Percentiles rank a stretch among this genome's conserved stretches.
These are phyloP conservation scores for Pleurotus citrinopileatus DNA, from an alignment of 768 basidiomycete species.

Conservation along the genomic window DNA sequence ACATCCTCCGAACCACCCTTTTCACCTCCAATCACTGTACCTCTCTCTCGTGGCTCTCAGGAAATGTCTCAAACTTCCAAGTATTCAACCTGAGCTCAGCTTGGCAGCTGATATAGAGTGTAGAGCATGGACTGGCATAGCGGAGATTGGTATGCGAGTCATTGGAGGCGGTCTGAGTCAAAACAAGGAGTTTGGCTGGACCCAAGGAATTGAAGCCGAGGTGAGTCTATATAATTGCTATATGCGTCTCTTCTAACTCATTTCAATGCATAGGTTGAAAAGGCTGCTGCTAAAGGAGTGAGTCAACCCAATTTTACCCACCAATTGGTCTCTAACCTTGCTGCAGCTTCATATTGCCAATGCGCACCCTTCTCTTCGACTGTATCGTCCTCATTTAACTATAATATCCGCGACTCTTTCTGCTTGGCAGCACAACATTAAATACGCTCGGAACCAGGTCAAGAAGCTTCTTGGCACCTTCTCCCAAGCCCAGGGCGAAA, in stretches of 20 bases:
- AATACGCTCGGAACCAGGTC: conserved; percentile 58
- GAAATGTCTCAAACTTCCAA: conserved; percentile 43
- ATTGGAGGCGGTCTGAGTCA: conserved; percentile 42
- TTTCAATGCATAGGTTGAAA: conserved; percentile 43
- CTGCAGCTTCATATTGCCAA: conserved; percentile 1
- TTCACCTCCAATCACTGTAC: conserved; percentile 51
- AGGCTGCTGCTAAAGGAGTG: conserved; percentile 68
- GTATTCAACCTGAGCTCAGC: conserved; percentile 20
- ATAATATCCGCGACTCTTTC: conserved; percentile 62
- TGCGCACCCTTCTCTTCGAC: conserved; percentile 61
- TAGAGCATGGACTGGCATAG: conserved; percentile 66
- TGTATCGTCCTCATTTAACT: conserved; percentile 56
- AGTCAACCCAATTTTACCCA: conserved; percentile 23
- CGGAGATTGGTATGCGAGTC: conserved; percentile 63
- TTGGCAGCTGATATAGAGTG: conserved; percentile 64
- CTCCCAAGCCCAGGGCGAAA: conserved; percentile 34
- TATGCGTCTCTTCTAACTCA: neutral
- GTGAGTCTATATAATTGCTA: conserved; percentile 28
- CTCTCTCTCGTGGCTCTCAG: conserved; percentile 55
- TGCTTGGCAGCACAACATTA: conserved; percentile 47
- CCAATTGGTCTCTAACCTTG: conserved; percentile 40
- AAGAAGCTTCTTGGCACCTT: conserved; percentile 48
- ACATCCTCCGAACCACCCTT: conserved; percentile 62
- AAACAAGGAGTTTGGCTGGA: conserved; percentile 36
- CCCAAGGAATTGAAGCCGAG: conserved; percentile 52